Conservation (phyloP, 331 rosid species). For the Rhamnella rubrinervis region DNA sequence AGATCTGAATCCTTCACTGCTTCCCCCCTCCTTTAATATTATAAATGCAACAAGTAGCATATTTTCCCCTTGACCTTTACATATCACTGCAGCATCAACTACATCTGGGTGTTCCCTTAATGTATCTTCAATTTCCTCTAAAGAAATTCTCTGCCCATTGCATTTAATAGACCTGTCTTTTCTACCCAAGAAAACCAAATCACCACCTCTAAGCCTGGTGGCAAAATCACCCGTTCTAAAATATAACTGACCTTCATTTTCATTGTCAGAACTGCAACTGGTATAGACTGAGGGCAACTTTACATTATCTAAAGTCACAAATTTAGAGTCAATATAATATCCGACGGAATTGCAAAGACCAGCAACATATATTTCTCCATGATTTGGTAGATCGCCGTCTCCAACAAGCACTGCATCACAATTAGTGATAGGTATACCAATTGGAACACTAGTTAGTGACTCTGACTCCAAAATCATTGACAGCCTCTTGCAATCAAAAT, state of each 20-base stretch:
- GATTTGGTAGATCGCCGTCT: slow-evolving; percentile 45
- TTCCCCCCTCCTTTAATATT: slow-evolving; percentile 48
- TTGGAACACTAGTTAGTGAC: slow-evolving; percentile 61
- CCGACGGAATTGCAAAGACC: slow-evolving; percentile 77
- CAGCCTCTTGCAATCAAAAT: slow-evolving; percentile 93
- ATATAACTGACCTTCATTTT: slow-evolving; percentile 33
- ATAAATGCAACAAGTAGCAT: slow-evolving; percentile 60
- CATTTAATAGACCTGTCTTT: slow-evolving; percentile 73
- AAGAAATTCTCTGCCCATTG: slow-evolving; percentile 75
- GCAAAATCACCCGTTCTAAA: slow-evolving; percentile 78
- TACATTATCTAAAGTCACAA: slow-evolving; percentile 33
- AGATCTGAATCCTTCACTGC: slow-evolving; percentile 47
- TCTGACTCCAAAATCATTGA: slow-evolving; percentile 61
- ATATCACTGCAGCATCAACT: slow-evolving; percentile 60
- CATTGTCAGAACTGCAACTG: slow-evolving; percentile 30
- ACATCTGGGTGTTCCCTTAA: slow-evolving; percentile 69
- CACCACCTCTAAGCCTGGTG: slow-evolving; percentile 63
- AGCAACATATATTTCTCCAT: slow-evolving; percentile 78
- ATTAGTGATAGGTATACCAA: slow-evolving; percentile 75
- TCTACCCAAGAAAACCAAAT: slow-evolving; percentile 84
- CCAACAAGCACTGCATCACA: slow-evolving; percentile 66
- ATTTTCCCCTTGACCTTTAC: slow-evolving; percentile 42
- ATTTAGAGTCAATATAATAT: slow-evolving; percentile 49
- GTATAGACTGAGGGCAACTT: slow-evolving; percentile 37
- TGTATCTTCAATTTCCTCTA: slow-evolving; percentile 74